Evolutionary conservation across 2,329 filamentous ascomycete genomes (phyloP).

Genomic region (Aspergillus hiratsukae): DNA sequence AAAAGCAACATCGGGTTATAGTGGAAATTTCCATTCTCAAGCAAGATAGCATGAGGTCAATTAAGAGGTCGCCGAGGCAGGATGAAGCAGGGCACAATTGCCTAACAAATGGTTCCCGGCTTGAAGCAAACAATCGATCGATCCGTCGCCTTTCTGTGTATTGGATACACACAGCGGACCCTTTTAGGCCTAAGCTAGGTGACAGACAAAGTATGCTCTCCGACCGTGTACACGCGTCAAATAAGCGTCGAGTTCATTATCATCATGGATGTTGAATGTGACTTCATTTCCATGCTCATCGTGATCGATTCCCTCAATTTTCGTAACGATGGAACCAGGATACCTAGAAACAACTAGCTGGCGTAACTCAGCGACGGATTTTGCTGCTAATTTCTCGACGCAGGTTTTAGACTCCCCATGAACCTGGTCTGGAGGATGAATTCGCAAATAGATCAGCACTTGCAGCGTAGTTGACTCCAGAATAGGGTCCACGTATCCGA

Average conservation of each 20-base stretch:
- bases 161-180: background rate
- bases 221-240: conserved; percentile 57
- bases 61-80: background rate
- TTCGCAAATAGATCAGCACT: conserved; percentile 64
- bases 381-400: conserved; percentile 59
- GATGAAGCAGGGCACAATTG: background rate
- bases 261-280: conserved; percentile 61
- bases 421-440: conserved; percentile 60
- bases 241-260: conserved; percentile 69
- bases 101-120: background rate
- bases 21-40: background rate
- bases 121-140: background rate
- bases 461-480: conserved; percentile 30
- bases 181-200: conserved; percentile 25
- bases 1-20: background rate
- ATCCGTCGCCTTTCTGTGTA: background rate
- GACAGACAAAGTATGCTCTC: conserved; percentile 52
- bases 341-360: conserved; percentile 58
- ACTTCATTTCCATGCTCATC: conserved; percentile 58
- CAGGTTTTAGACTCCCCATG: conserved; percentile 49
- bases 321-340: conserved; percentile 54
- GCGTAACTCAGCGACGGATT: conserved; percentile 60
- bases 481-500: conserved; percentile 36
- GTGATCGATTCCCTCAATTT: conserved; percentile 63
- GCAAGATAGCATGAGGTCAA: background rate